Evolutionary conservation across 306 rosid genomes (phyloP).

Genomic region (Albizia julibrissin): DNA sequence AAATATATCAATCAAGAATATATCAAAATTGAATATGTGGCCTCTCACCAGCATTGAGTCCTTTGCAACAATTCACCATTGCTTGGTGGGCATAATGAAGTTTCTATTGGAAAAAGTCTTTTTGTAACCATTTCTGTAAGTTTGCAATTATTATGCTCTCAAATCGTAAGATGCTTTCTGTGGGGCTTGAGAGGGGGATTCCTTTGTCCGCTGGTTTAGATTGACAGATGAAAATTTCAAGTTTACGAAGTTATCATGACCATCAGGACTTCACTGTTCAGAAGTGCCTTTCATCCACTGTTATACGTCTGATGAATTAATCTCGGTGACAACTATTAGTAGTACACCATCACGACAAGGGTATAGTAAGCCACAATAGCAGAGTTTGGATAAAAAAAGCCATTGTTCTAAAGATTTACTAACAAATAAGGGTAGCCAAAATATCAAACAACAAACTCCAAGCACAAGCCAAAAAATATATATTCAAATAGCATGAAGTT

Average conservation of each 20-base stretch:
- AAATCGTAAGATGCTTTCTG: slow-evolving; percentile 8
- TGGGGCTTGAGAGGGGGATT: neutral
- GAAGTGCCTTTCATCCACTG: neutral
- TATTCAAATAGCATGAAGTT: neutral
- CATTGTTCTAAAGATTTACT: neutral
- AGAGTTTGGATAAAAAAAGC: neutral
- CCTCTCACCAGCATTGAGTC: slow-evolving; percentile 16
- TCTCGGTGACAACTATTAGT: neutral
- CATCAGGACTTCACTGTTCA: neutral
- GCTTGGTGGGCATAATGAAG: slow-evolving; percentile 6
- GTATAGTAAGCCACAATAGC: neutral
- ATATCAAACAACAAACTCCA: neutral
- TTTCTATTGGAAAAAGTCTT: slow-evolving; percentile 12
- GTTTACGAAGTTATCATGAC: neutral
- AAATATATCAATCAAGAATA: slow-evolving; percentile 16
- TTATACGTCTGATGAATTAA: neutral
- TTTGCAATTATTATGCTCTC: neutral
- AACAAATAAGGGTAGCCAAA: slow-evolving; percentile 14
- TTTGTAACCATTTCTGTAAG: neutral
- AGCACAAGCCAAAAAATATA: neutral
- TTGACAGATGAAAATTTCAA: neutral
- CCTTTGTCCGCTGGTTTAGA: slow-evolving; percentile 1
- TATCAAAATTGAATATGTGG: neutral
- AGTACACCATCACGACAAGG: neutral
- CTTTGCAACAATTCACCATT: slow-evolving; percentile 6